Conservation (phyloP, 169 alveolate species). For the Cystoisospora suis region DNA sequence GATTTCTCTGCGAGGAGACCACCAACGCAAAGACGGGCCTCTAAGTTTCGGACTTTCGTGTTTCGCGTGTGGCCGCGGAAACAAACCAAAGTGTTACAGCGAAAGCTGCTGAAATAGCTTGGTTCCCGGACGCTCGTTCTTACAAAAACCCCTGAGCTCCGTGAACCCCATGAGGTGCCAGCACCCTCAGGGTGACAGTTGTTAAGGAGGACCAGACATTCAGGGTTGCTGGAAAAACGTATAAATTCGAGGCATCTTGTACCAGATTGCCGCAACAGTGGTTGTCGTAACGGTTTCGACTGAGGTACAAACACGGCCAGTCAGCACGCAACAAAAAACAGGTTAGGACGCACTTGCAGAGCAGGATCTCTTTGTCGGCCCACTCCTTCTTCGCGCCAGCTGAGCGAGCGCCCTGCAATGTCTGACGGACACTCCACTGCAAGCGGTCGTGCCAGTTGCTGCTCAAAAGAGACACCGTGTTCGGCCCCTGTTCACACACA, state of each 20-base stretch:
- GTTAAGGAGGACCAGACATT: no score
- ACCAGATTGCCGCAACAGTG: no score
- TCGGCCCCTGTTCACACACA: slow-evolving; percentile 63
- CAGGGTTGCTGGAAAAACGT: no score
- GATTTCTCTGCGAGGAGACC: slow-evolving; percentile 32
- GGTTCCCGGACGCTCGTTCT: no score
- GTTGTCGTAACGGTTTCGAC: no score
- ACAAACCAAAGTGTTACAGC: neutral
- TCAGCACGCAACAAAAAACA: no score
- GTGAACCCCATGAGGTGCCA: no score
- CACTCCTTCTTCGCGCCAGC: neutral
- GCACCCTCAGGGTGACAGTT: no score
- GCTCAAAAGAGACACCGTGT: slow-evolving; percentile 50
- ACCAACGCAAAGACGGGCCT: neutral
- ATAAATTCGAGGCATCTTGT: no score
- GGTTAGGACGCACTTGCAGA: neutral
- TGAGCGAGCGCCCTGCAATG: neutral
- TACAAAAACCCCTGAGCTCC: no score
- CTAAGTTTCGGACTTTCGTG: neutral
- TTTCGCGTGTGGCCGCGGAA: neutral
- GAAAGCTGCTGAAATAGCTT: no score
- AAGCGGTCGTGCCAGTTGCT: slow-evolving; percentile 69
- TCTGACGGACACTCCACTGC: slow-evolving; percentile 63
- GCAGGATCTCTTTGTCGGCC: slow-evolving; percentile 16
- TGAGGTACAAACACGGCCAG: no score